Evolutionary conservation across 2,329 filamentous ascomycete species (phyloP), one percentile per base, ranked within the genome.

Genomic region (Phyllosticta ampelicida): DNA sequence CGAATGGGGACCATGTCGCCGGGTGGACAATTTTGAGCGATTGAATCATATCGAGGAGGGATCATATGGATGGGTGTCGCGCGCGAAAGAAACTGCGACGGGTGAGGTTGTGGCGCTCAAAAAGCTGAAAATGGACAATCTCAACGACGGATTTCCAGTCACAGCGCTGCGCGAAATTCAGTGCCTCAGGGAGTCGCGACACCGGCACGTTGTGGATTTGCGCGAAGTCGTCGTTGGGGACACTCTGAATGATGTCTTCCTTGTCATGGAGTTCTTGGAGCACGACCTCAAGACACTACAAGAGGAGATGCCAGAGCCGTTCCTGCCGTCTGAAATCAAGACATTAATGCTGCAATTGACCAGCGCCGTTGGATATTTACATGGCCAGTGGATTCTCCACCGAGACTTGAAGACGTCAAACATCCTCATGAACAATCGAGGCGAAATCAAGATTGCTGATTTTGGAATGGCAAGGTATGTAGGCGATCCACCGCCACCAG

Each of bases 41-140:
- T 78, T 99, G 59, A 99, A 99, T 72, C 88, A 94, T 70, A 99
- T 99, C 66, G 94, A 97, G 73, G 94, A 99, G 75, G 94, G 94
- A 36, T 90, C 90, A 9, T 99, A 99, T 72, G 94, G 94, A 51
- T 92, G 86, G 82, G 94, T 99, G 4, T 91, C 91, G 57, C 81
- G 94, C 60, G 94, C 90, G 11, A 85, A 80, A 61, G 86, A 95
- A 65, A 77, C 80, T 29, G 75, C 78, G 3, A 92, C 88, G 0
- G 87, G 88, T 30, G 82, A 86, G 59, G 80, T 99, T 6, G 91
- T 97, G 19, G 94, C 94, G 13, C 77, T 99, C 63, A 99, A 99
- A 78, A 86, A 90, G 68, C 79, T 97, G 59, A 99, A 99, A 78
- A 84, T 95, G 72, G 89, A 96, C 60, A 80, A 81, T 68, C 76